Base-by-base conservation (phyloP, 768 basidiomycete species). In the Hypholoma fasciculare region DNA sequence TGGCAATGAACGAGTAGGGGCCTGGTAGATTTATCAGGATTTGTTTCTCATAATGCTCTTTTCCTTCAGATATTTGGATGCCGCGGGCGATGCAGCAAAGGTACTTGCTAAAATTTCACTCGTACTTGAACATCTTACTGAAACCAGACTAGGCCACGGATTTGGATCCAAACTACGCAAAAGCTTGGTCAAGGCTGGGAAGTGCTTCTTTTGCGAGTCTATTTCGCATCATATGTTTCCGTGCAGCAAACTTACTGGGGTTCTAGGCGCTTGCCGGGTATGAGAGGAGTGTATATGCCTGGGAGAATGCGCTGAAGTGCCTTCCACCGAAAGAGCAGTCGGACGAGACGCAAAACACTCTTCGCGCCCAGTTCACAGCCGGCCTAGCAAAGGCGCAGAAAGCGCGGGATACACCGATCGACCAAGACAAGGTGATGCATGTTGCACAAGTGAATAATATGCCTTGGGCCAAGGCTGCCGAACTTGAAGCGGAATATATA, bases 111-210 rank as follows among this genome's bases (percentile, higher is more conserved):
- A 19, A 27, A 26, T 1, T 8, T 16, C 17, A 27, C 12, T 34
- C 20, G 7, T 20, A 23, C 7, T 38, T 38, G n/a, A 23, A 11
- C 51, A 38, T 26, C 11, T 34, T 12, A n/a, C 20, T 27, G 19
- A 27, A 7, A 16, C n/a, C 27, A 14, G 9, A 14, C 2, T 46
- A 76, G 78, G 77, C 78, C 11, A 75, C 70, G 11, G 61, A 72
- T 23, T 59, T 77, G 9, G 76, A 79, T 59, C 72, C 78, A 5
- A 65, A 59, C 2, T 81, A 77, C 52, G 67, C 71, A 3, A 80
- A 80, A 61, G 78, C 69, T 27, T 79, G 77, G 76, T 71, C 69
- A 27, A 68, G 80, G 51, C 65, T 77, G 14, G 79, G 71, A 13
- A 66, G 71, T 19, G 77, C 71, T 34, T 54, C 63, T 38, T 64